These are phyloP conservation scores for Brasilioporus rufonigricans DNA, from an alignment of 768 basidiomycete species.

Conservation along the genomic window DNA sequence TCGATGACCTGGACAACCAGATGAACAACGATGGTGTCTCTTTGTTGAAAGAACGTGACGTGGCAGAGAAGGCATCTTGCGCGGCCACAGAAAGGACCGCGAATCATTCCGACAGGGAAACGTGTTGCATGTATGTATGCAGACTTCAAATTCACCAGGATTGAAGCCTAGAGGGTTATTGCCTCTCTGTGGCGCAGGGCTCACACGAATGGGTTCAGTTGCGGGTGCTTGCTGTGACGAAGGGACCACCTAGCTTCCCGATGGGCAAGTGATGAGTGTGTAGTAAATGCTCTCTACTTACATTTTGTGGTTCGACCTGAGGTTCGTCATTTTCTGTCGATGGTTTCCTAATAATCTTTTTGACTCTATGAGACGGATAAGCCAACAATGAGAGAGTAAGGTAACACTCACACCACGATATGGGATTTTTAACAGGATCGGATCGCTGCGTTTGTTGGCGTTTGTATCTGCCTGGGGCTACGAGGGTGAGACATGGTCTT, in stretches of 20 bases:
- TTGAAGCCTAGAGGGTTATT: neutral
- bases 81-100: constrained; percentile 24
- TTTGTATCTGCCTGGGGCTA: constrained; percentile 10
- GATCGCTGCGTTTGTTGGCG: constrained; percentile 16
- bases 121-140: constrained; percentile 26
- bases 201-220: neutral
- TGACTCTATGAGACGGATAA: constrained; percentile 2
- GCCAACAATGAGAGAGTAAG: neutral
- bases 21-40: constrained; percentile 17
- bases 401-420: constrained; percentile 17
- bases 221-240: neutral
- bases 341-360: constrained; percentile 11
- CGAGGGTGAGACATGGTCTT: constrained; percentile 4
- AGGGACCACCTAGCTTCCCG: neutral
- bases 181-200: constrained; percentile 3
- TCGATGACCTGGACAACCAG: constrained; percentile 23
- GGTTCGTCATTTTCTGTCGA: neutral
- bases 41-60: constrained; percentile 27
- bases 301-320: constrained; percentile 9
- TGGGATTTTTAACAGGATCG: constrained; percentile 24
- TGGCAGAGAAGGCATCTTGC: constrained; percentile 20
- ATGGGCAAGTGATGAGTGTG: neutral
- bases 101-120: constrained; percentile 27
- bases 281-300: constrained; percentile 4
- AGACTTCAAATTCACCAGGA: constrained; percentile 20